Base-by-base conservation (phyloP, 164 flowering plant species). In the grape (Vitis vinifera) region DNA sequence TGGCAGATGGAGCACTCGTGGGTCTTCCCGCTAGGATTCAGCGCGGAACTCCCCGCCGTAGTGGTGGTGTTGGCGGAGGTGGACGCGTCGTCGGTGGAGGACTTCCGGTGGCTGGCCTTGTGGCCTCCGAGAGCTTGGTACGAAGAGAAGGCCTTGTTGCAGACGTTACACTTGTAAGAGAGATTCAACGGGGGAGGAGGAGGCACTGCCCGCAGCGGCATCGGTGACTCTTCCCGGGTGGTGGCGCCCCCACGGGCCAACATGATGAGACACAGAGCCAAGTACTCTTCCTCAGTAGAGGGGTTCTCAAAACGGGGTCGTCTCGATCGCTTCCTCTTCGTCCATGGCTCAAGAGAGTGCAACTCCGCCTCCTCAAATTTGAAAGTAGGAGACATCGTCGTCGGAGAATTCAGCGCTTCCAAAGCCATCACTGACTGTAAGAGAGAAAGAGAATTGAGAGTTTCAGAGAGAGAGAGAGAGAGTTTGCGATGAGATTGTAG, bases 241-340 rank as follows among this genome's bases (percentile, higher is more conserved):
- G 69, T 30, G 30, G 47, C 52, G 27, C 56, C 70, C 70, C 78
- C 76, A 16, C 73, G 80, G 19, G 91, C 81, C 59, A 83, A 83
- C 83, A 83, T 78, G 81, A 85, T 74, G 74, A 81, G 87, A 63
- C 85, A 78, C 70, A 82, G 73, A 17, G 88, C 87, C 13, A 84
- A 60, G 59, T 81, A 81, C 77, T 81, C 87, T 48, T 84, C 87
- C 75, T 84, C 85, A 4, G 77, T 30, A 1, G 70, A 23, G 15
- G 73, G 58, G n/a, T 66, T 57, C 3, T 71, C 78, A 44, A 16
- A 14, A 14, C 75, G 82, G 17, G 76, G 75, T 2, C 82, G 79
- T 19, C 75, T 82, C 8, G 85, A 76, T 15, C 84, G 74, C 67
- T 76, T 81, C 2, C 79, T 27, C 66, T 81, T 81, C 44, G 51